Base-by-base conservation (phyloP, 371 early-diverging fungal genomes). In the Mucor racemosus region DNA sequence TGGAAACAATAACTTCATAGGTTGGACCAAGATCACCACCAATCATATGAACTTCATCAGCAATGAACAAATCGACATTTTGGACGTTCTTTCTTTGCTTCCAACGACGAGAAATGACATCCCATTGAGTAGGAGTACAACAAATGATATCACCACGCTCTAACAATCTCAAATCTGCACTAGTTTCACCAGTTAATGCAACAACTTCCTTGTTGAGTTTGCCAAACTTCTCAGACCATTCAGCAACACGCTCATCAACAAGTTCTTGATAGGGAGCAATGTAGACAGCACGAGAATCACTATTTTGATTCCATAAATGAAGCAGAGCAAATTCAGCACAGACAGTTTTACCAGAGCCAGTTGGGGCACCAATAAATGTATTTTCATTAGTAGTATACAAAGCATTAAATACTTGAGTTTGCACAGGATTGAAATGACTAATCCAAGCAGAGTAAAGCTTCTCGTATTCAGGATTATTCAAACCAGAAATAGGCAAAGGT, bases 101-200 rank as follows among this genome's bases (percentile, higher is more conserved):
- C 94, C 99, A 96, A 66, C 96, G 89, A 34, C 99, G 86, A 14
- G 99, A 97, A 21, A 98, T 77, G 62, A 93, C 90, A 82, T 99
- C 99, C 97, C 99, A 99, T 72, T 98, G 93, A n/a, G 89, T 86
- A 34, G 99, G 99, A 5, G 99, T 99, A 42, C 94, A 86, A 44
- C 98, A 82, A 33, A 99, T 90, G 10, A 99, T 80, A 79, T 97
- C 92, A 36, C 94, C 94, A 38, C 88, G 87, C 69, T 94, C 94
- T 36, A 99, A 61, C 8, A 95, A 82, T 73, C 94, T 92, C 68
- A 94, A 75, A 69, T 97, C 97, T 0, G 95, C 91, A 62, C 95
- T 93, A 0, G 92, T 89, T 73, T 99, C 99, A 31, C 99, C 99
- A 1, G 99, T 99, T 68, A 99, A 87, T 53, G 90, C 82, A 15